Evolutionary conservation across 768 basidiomycete species (phyloP).

Genomic region (Rubroboletus pulcherrimus): DNA sequence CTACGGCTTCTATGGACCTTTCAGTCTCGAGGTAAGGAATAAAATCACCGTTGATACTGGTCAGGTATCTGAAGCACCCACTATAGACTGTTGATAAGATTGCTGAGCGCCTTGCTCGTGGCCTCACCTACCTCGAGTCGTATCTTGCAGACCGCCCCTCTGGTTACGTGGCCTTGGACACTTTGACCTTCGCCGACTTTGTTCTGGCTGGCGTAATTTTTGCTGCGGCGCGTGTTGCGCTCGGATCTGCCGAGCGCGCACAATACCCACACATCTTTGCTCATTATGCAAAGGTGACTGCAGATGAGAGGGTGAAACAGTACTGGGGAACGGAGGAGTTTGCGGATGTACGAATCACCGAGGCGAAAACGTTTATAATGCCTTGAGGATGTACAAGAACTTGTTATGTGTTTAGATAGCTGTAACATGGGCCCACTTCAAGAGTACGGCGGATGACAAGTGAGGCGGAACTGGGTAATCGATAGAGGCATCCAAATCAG

Average conservation of each 20-base stretch:
- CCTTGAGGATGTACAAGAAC: background rate
- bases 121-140: slow-evolving; percentile 14
- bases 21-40: slow-evolving; percentile 8
- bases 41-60: too few species aligned
- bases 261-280: slow-evolving; percentile 16
- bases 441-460: too few species aligned
- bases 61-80: background rate
- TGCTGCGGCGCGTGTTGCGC: background rate
- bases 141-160: slow-evolving; percentile 6
- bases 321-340: slow-evolving; percentile 11
- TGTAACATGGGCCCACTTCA: too few species aligned
- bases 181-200: slow-evolving; percentile 18
- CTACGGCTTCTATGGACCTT: background rate
- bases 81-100: background rate
- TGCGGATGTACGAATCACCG: background rate
- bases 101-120: background rate
- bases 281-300: slow-evolving; percentile 18
- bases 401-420: background rate
- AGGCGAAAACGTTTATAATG: background rate
- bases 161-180: slow-evolving; percentile 13
- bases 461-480: too few species aligned
- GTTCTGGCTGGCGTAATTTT: slow-evolving; percentile 10
- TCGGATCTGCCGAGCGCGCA: slow-evolving; percentile 12
- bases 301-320: slow-evolving; percentile 8
- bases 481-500: too few species aligned